A percentile compares a stretch with the other conserved stretches of the same genome.
Evolutionary conservation across 176 grass and related monocot genomes (phyloP).

Genomic region (Chrysopogon serrulatus): DNA sequence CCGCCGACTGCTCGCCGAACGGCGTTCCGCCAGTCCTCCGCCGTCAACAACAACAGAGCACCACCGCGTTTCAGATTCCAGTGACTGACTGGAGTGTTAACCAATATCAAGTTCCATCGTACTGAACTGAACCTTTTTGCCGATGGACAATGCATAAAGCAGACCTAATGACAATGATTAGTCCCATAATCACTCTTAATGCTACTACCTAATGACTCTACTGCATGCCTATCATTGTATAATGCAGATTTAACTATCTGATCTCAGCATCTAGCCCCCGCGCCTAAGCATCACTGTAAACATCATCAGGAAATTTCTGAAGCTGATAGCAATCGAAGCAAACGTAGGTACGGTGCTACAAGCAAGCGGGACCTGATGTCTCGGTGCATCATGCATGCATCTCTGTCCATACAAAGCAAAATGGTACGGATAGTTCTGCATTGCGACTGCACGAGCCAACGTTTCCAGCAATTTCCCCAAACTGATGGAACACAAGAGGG

Average conservation of each 20-base stretch:
- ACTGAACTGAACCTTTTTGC: not conserved
- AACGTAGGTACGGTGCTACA: no score
- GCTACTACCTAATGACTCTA: conserved; percentile 19
- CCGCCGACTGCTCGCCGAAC: not conserved
- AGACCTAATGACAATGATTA: conserved; percentile 24
- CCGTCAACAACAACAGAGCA: not conserved
- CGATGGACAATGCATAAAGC: not conserved
- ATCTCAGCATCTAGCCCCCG: not conserved
- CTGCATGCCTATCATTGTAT: not conserved
- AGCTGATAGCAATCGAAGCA: not conserved
- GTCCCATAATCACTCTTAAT: not conserved
- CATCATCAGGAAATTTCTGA: not conserved
- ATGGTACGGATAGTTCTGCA: not conserved
- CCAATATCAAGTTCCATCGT: not conserved
- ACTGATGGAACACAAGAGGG: not conserved
- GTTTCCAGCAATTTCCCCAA: not conserved
- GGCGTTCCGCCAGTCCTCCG: not conserved
- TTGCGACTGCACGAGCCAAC: not conserved
- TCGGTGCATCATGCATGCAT: not conserved
- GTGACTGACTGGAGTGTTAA: not conserved
- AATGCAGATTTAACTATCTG: not conserved
- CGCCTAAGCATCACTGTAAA: not conserved
- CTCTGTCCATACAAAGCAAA: not conserved
- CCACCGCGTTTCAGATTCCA: not conserved
- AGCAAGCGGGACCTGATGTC: not conserved